Conservation (phyloP, 345 rosid species). For the Aquilaria yunnanensis region DNA sequence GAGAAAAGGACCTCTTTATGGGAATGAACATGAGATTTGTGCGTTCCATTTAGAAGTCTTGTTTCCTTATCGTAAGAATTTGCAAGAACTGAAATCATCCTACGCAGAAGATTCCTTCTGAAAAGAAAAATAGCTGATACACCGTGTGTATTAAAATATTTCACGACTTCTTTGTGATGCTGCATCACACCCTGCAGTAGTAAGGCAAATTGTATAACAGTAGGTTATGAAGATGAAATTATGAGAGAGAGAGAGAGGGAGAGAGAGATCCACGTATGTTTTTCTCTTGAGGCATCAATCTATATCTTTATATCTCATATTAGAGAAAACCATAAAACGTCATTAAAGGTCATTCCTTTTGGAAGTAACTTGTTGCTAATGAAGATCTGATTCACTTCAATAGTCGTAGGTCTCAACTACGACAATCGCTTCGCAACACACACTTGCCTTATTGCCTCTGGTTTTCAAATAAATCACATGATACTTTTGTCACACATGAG, state of each 20-base stretch:
- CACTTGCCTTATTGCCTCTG: too few relatives aligned
- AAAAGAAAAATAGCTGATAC: slow-evolving; percentile 59
- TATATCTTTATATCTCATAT: too few relatives aligned
- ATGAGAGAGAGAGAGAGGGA: too few relatives aligned
- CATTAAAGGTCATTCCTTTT: too few relatives aligned
- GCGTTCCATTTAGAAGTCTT: slow-evolving; percentile 52
- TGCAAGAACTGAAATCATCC: slow-evolving; percentile 66
- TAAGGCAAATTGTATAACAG: too few relatives aligned
- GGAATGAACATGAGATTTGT: slow-evolving; percentile 67
- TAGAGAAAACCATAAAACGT: background rate
- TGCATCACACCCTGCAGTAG: slow-evolving; percentile 44
- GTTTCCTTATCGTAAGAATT: slow-evolving; percentile 50
- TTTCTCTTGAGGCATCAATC: background rate
- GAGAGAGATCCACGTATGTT: too few relatives aligned
- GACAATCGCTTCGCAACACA: too few relatives aligned
- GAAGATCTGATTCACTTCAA: too few relatives aligned
- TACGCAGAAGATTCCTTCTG: slow-evolving; percentile 55
- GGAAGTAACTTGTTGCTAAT: too few relatives aligned
- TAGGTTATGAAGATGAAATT: background rate
- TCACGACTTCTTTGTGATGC: slow-evolving; percentile 44
- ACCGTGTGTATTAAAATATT: slow-evolving; percentile 51
- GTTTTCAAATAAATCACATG: too few relatives aligned
- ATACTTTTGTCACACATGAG: too few relatives aligned
- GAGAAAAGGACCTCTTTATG: slow-evolving; percentile 35
- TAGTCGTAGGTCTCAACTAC: too few relatives aligned